A percentile compares a stretch with the other conserved stretches of the same genome.
phyloP scores from a whole-genome alignment of 2,329 filamentous ascomycete genomes.

The Diaporthe sp. region DNA sequence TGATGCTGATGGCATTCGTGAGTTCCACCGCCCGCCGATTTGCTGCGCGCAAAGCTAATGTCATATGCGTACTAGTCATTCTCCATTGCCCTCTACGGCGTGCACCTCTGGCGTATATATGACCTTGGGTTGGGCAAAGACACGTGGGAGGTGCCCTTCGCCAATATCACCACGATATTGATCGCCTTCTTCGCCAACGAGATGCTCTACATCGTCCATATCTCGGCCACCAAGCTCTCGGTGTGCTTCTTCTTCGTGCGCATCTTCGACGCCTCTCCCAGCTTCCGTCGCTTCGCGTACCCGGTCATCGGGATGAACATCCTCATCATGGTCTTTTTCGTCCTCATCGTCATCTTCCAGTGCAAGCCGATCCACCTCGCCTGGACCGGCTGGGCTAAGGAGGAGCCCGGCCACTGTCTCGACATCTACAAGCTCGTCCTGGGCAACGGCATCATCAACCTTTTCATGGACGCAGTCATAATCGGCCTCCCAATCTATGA shows the following conservation, averaged over 20 bases:
- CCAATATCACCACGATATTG: conserved; percentile 15
- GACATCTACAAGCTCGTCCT: conserved; percentile 27
- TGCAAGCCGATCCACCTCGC: conserved; percentile 10
- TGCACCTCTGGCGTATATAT: conserved; percentile 14
- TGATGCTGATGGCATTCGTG: conserved; percentile 23
- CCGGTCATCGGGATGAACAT: conserved; percentile 24
- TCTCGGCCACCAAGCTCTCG: conserved; percentile 31
- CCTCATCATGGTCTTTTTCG: conserved; percentile 13
- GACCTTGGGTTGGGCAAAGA: conserved; percentile 15
- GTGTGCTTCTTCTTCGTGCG: conserved; percentile 33
- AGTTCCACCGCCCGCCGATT: neutral
- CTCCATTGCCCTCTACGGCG: neutral
- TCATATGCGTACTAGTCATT: neutral
- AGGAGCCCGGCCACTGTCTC: conserved; percentile 15
- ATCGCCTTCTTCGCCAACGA: conserved; percentile 11
- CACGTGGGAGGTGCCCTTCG: conserved; percentile 12
- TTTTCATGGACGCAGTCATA: conserved; percentile 24
- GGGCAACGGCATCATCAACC: conserved; percentile 27
- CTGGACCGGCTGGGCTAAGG: conserved; percentile 19
- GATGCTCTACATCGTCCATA: conserved; percentile 19
- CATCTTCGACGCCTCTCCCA: conserved; percentile 17
- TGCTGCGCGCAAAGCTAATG: neutral
- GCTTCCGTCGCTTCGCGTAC: conserved; percentile 19
- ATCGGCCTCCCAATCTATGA: conserved; percentile 30
- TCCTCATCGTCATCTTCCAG: conserved; percentile 21